Evolutionary conservation across 1,139 yeast species (phyloP).

Genomic region (Hyphopichia wangnamkhiaoensis): DNA sequence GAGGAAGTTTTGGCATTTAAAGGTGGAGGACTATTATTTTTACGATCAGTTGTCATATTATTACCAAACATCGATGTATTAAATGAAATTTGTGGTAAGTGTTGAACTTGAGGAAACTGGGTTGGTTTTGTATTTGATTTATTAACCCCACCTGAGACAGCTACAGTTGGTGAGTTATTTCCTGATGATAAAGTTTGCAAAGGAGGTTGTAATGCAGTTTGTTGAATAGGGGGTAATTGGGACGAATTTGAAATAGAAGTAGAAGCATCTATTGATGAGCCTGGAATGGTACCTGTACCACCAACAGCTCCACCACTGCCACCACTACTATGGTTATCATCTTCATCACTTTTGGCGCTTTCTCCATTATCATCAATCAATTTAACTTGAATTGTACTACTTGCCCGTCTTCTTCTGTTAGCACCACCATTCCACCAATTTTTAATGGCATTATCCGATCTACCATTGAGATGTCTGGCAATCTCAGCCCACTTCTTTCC

Average conservation of each 20-base stretch:
- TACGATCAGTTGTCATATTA: neutral
- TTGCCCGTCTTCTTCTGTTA: conserved; percentile 67
- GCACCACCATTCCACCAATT: conserved; percentile 98
- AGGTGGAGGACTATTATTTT: conserved; percentile 9
- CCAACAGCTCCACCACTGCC: neutral
- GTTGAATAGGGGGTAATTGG: conserved; percentile 5
- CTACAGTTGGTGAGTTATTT: neutral
- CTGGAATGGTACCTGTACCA: neutral
- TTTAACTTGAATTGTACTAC: conserved; percentile 11
- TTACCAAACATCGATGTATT: conserved; percentile 42
- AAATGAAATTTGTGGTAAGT: conserved; percentile 27
- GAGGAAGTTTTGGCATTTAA: conserved; percentile 8
- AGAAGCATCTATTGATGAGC: neutral
- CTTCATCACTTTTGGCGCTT: neutral
- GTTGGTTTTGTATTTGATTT: conserved; percentile 3
- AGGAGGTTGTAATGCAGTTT: conserved; percentile 1
- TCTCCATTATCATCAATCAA: neutral
- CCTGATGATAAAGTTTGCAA: neutral
- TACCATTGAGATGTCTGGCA: conserved; percentile 81
- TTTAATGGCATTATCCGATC: conserved; percentile 88
- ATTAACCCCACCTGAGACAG: neutral
- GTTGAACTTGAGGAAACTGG: conserved; percentile 6
- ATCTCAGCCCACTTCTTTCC: conserved; percentile 97
- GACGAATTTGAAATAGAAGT: conserved; percentile 9
- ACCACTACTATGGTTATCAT: neutral